Evolutionary conservation across 208 protist genomes (phyloP).

Genomic region (Trypanosoma theileri): DNA sequence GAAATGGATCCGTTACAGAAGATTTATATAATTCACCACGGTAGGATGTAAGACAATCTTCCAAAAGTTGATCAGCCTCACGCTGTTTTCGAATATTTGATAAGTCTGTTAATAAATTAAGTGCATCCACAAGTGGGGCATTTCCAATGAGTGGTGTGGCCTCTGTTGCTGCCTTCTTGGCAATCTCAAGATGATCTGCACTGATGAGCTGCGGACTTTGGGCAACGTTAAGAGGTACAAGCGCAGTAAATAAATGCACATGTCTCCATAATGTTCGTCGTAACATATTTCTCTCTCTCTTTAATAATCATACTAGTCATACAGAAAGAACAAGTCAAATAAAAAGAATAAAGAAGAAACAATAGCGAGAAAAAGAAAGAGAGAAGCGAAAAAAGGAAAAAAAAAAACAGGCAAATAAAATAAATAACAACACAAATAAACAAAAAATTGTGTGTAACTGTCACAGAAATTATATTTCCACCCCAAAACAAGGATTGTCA

Average conservation of each 20-base stretch:
- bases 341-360: neutral
- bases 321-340: too few relatives aligned
- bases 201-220: constrained; percentile 42
- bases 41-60: constrained; percentile 45
- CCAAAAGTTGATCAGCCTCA: constrained; percentile 39
- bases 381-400: neutral
- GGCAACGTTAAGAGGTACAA: constrained; percentile 62
- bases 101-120: constrained; percentile 41
- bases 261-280: constrained; percentile 39
- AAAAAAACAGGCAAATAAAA: neutral
- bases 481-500: too few relatives aligned
- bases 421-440: neutral
- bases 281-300: constrained; percentile 46
- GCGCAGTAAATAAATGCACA: constrained; percentile 80
- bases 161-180: constrained; percentile 52
- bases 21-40: constrained; percentile 70
- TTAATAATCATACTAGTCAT: neutral
- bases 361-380: neutral
- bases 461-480: too few relatives aligned
- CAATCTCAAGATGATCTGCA: constrained; percentile 34
- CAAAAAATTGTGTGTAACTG: too few relatives aligned
- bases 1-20: constrained; percentile 48
- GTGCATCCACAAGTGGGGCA: constrained; percentile 35
- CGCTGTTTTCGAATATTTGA: constrained; percentile 40
- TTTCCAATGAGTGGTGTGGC: constrained; percentile 40